phyloP scores from a whole-genome alignment of 2,329 filamentous ascomycete species.

The Coniochaeta prunicola region DNA sequence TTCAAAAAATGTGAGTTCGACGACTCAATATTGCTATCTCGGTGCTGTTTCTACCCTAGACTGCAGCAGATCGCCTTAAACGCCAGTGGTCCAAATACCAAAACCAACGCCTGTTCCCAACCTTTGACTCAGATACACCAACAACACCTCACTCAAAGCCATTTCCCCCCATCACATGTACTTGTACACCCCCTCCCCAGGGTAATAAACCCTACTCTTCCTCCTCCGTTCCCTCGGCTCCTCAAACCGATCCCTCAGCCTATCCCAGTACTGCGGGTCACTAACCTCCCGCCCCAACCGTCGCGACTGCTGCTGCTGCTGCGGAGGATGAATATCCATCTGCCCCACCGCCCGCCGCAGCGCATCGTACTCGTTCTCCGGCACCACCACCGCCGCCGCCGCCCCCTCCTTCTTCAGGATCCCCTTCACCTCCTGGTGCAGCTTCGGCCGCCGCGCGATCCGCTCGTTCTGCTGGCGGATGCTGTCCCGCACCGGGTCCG shows the following conservation, averaged over 20 bases:
- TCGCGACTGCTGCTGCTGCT: constrained; percentile 3
- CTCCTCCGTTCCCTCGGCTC: constrained; percentile 12
- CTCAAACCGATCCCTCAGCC: constrained; percentile 15
- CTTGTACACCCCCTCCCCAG: constrained; percentile 10
- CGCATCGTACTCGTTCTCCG: constrained; percentile 10
- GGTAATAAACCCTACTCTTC: constrained; percentile 17
- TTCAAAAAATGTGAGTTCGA: not conserved
- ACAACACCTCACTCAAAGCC: not conserved
- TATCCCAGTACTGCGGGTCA: constrained; percentile 8
- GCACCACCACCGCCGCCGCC: constrained; percentile 7
- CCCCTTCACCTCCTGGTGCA: constrained; percentile 17
- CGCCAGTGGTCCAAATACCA: no score
- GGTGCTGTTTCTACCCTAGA: no score
- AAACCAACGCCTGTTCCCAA: no score
- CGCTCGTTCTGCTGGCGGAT: constrained; percentile 22
- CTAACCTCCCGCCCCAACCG: constrained; percentile 9
- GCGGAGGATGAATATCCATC: constrained; percentile 11
- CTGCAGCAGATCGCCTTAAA: no score
- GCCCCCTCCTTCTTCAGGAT: constrained; percentile 20
- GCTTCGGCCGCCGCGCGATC: constrained; percentile 19
- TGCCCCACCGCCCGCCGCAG: constrained; percentile 13
- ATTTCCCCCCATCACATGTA: constrained; percentile 7
- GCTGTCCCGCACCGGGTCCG: constrained; percentile 21
- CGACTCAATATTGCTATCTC: no score
- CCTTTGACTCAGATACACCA: not conserved